Evolutionary conservation across 768 basidiomycete species (phyloP).

Genomic region (Coprinopsis marcescibilis): DNA sequence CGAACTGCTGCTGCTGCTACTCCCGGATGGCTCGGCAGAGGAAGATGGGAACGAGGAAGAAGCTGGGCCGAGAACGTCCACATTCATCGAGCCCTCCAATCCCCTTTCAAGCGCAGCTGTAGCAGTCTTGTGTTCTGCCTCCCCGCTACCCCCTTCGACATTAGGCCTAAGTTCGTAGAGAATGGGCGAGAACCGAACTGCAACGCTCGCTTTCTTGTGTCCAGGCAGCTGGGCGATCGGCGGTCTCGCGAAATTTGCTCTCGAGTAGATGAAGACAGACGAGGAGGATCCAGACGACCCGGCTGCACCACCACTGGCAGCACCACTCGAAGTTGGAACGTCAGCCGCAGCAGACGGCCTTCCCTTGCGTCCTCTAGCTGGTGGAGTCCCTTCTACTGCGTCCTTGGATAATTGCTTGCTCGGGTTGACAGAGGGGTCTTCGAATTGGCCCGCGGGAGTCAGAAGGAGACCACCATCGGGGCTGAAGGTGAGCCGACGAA

Average conservation of each 20-base stretch:
- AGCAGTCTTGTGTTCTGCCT: slow-evolving; percentile 25
- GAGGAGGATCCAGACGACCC: slow-evolving; percentile 45
- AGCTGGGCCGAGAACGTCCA: slow-evolving; percentile 48
- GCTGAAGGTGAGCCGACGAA: slow-evolving; percentile 88
- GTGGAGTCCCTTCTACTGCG: slow-evolving; percentile 40
- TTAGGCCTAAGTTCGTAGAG: slow-evolving; percentile 82
- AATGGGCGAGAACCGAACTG: slow-evolving; percentile 89
- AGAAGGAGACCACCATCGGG: slow-evolving; percentile 91
- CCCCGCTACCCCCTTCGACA: slow-evolving; percentile 29
- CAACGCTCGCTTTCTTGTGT: slow-evolving; percentile 92
- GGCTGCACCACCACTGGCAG: slow-evolving; percentile 26
- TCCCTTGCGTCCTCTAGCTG: slow-evolving; percentile 54
- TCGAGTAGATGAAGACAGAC: slow-evolving; percentile 89
- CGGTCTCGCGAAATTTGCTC: slow-evolving; percentile 88
- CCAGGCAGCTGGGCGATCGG: slow-evolving; percentile 95
- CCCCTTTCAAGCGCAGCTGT: slow-evolving; percentile 65
- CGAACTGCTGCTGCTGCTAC: slow-evolving; percentile 12
- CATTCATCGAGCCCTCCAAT: slow-evolving; percentile 50
- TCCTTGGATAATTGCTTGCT: slow-evolving; percentile 22
- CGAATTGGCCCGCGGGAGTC: slow-evolving; percentile 96
- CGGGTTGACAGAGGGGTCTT: slow-evolving; percentile 71
- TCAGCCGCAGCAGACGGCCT: slow-evolving; percentile 6
- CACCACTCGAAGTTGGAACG: slow-evolving; percentile 19
- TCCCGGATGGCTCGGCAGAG: background rate
- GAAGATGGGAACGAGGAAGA: background rate